Conservation (phyloP, 2,329 filamentous ascomycete genomes). For the Metarhizium guizhouense region DNA sequence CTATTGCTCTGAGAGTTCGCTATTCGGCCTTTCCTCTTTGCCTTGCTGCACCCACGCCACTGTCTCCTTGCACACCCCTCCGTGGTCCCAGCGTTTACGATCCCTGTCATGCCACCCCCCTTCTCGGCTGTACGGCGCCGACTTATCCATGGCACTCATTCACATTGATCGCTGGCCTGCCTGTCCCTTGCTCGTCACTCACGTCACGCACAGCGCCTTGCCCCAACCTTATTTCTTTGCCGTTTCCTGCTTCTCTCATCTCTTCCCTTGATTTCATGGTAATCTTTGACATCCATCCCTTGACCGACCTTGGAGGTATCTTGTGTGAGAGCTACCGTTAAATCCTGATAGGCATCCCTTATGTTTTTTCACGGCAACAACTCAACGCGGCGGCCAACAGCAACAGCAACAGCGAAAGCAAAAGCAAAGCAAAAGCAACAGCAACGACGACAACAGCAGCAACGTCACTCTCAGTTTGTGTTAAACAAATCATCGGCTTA, state of each 20-base stretch:
- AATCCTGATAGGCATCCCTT: background rate
- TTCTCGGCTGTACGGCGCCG: conserved; percentile 24
- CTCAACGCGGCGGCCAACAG: background rate
- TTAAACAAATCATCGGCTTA: no score
- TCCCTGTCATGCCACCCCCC: conserved; percentile 14
- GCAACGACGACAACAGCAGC: no score
- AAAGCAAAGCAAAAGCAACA: background rate
- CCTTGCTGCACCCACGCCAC: background rate
- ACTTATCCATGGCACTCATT: conserved; percentile 20
- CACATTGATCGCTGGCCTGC: conserved; percentile 1
- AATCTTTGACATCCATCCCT: background rate
- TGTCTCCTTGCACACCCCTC: background rate
- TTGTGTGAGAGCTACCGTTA: background rate
- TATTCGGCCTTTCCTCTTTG: background rate
- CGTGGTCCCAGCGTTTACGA: background rate
- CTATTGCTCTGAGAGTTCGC: background rate
- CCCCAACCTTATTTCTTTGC: conserved; percentile 12
- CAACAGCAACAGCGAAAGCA: background rate
- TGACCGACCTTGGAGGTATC: background rate
- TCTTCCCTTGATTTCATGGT: background rate
- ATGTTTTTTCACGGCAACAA: background rate
- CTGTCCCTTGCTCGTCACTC: conserved; percentile 9
- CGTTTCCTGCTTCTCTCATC: conserved; percentile 5
- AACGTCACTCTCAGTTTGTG: no score
- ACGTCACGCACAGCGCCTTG: conserved; percentile 11